Conservation (phyloP, 768 basidiomycete species). For the Leccinum aurantiacum region DNA sequence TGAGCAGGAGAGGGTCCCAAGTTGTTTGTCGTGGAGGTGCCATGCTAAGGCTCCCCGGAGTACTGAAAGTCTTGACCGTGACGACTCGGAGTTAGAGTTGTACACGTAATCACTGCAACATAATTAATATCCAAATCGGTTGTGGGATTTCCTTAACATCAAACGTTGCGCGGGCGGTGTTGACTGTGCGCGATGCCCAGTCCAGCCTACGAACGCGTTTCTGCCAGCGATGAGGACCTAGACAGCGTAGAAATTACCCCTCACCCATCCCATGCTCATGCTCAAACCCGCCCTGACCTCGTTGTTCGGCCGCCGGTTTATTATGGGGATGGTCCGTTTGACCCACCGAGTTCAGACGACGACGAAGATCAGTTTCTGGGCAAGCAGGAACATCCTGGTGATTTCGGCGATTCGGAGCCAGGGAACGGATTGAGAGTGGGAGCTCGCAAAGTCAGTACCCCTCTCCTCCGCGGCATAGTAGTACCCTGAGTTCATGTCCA, state of each 20-base stretch:
- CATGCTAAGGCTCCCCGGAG: slow-evolving; percentile 24
- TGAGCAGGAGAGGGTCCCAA: slow-evolving; percentile 88
- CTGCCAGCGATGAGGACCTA: slow-evolving; percentile 26
- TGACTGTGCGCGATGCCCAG: slow-evolving; percentile 25
- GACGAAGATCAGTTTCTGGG: slow-evolving; percentile 48
- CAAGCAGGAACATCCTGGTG: slow-evolving; percentile 35
- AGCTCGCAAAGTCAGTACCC: slow-evolving; percentile 35
- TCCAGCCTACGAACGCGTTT: slow-evolving; percentile 32
- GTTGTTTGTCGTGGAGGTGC: slow-evolving; percentile 46
- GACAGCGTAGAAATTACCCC: slow-evolving; percentile 11
- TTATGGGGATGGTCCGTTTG: slow-evolving; percentile 77
- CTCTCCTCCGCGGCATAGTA: not conserved
- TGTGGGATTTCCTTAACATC: not conserved
- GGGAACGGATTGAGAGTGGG: slow-evolving; percentile 38
- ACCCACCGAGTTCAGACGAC: slow-evolving; percentile 77
- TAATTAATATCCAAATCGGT: slow-evolving; percentile 10
- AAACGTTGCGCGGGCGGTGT: slow-evolving; percentile 2
- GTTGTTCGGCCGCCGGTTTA: slow-evolving; percentile 43
- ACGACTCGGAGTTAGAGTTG: not conserved
- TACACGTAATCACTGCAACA: slow-evolving; percentile 17
- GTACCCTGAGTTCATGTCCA: slow-evolving; percentile 9
- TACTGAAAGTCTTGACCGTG: not conserved
- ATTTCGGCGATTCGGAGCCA: slow-evolving; percentile 25
- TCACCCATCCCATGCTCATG: slow-evolving; percentile 5
- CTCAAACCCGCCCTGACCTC: slow-evolving; percentile 8